Evolutionary conservation across 345 rosid species (phyloP).

Genomic region (Kernera saxatilis): DNA sequence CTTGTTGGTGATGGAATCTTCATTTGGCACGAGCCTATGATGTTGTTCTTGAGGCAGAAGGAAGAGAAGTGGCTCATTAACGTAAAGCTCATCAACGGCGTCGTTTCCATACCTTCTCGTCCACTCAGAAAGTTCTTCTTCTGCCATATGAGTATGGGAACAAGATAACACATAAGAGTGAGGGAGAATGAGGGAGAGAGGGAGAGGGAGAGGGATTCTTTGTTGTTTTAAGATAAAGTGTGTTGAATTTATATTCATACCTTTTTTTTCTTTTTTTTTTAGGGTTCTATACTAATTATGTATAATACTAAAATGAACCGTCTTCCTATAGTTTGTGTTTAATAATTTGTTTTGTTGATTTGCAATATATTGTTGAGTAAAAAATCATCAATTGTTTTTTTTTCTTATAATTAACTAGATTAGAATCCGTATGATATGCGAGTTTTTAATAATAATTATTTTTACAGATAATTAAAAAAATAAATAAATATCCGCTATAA

Average conservation of each 20-base stretch:
- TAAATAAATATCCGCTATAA: too few species aligned
- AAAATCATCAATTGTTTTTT: neutral
- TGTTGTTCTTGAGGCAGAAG: constrained; percentile 27
- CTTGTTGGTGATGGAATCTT: constrained; percentile 26
- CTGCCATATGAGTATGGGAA: constrained; percentile 24
- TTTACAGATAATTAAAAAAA: too few species aligned
- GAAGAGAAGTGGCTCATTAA: constrained; percentile 47
- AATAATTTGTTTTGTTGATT: neutral
- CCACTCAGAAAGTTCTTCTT: constrained; percentile 27
- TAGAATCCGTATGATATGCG: too few species aligned
- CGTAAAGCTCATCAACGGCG: constrained; percentile 45
- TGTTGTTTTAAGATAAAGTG: neutral
- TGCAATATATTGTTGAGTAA: neutral
- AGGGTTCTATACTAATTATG: neutral
- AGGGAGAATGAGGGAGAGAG: neutral
- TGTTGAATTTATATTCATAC: neutral
- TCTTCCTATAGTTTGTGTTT: neutral
- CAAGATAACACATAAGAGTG: constrained; percentile 1
- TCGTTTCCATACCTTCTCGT: constrained; percentile 30
- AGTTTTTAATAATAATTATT: too few species aligned
- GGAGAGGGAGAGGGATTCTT: constrained; percentile 10
- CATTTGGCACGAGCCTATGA: constrained; percentile 7
- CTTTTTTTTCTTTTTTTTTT: too few species aligned
- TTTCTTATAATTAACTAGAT: neutral
- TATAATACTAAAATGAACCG: neutral